Percentiles rank a stretch among this genome's conserved stretches.
phyloP scores from a whole-genome alignment of 495 filamentous ascomycete genomes.

The Podospora sp. region DNA sequence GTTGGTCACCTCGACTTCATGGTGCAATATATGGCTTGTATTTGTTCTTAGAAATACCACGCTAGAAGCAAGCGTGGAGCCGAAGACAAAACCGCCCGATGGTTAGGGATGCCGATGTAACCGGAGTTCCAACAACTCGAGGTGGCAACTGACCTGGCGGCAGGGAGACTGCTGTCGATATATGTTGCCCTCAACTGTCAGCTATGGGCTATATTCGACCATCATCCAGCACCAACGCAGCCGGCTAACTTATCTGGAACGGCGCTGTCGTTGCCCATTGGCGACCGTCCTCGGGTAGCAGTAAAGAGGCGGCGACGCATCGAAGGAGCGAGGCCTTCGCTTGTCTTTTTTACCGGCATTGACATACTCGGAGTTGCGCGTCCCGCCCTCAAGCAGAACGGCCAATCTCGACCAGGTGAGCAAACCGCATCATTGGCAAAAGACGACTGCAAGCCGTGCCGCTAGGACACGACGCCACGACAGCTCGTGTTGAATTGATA shows the following conservation, averaged over 20 bases:
- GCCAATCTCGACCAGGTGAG: not conserved
- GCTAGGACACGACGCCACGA: not conserved
- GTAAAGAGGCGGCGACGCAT: slow-evolving; percentile 4
- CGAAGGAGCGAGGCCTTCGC: not conserved
- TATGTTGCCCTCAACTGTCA: slow-evolving; percentile 8
- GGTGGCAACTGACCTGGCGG: not conserved
- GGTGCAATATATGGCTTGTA: not conserved
- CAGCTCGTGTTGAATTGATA: slow-evolving; percentile 2
- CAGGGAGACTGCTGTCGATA: slow-evolving; percentile 6
- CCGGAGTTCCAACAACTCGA: not conserved
- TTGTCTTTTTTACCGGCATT: slow-evolving; percentile 24
- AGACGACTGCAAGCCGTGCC: not conserved
- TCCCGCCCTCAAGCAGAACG: slow-evolving; percentile 3
- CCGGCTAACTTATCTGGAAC: slow-evolving; percentile 19
- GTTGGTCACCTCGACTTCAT: not conserved
- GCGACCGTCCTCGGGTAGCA: not conserved
- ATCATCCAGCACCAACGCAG: not conserved
- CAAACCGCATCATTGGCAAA: not conserved
- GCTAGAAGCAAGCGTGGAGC: too few relatives aligned
- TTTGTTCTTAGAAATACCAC: not conserved
- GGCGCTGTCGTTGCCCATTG: slow-evolving; percentile 7
- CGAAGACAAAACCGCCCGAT: not conserved
- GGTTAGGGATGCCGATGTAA: not conserved
- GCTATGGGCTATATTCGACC: not conserved
- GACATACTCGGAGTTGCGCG: slow-evolving; percentile 17